phyloP scores from a whole-genome alignment of 495 filamentous ascomycete species.

The Acidomyces sp. region DNA sequence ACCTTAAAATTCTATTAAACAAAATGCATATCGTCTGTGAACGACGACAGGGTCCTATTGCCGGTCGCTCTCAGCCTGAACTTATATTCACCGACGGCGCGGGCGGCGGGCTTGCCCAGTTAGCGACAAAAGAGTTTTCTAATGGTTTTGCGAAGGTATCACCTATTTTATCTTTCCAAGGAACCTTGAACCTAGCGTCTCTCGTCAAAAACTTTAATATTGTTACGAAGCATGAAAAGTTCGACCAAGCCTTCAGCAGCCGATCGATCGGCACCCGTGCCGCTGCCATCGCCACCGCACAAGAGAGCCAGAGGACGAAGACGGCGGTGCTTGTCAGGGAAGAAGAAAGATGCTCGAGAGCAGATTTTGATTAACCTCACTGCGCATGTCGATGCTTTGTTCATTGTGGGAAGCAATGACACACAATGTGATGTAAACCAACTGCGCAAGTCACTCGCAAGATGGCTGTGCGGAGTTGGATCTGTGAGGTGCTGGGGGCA shows the following conservation, averaged over 20 bases:
- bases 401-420: conserved; percentile 27
- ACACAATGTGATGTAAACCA: conserved; percentile 26
- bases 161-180: conserved; percentile 28
- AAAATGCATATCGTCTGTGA: conserved; percentile 9
- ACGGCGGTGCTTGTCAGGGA: conserved; percentile 27
- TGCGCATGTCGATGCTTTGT: conserved; percentile 22
- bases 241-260: conserved; percentile 23
- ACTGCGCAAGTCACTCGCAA: conserved; percentile 22
- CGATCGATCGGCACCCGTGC: conserved; percentile 33
- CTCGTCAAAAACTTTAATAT: conserved; percentile 25
- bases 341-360: conserved; percentile 24
- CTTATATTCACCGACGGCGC: conserved; percentile 35
- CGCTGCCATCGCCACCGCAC: conserved; percentile 26
- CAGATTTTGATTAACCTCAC: conserved; percentile 26
- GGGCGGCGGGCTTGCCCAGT: conserved; percentile 25
- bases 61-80: background rate
- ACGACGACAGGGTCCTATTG: background rate
- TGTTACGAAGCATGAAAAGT: conserved; percentile 15
- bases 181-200: conserved; percentile 28
- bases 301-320: conserved; percentile 10
- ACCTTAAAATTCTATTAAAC: conserved; percentile 4
- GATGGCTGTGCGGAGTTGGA: conserved; percentile 27
- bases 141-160: conserved; percentile 20
- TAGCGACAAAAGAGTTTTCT: conserved; percentile 26
- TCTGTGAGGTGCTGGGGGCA: conserved; percentile 25